A percentile compares a stretch with the other conserved stretches of the same genome.
phyloP scores from a whole-genome alignment of 306 rosid genomes.

The Astragalus glycyphyllos region DNA sequence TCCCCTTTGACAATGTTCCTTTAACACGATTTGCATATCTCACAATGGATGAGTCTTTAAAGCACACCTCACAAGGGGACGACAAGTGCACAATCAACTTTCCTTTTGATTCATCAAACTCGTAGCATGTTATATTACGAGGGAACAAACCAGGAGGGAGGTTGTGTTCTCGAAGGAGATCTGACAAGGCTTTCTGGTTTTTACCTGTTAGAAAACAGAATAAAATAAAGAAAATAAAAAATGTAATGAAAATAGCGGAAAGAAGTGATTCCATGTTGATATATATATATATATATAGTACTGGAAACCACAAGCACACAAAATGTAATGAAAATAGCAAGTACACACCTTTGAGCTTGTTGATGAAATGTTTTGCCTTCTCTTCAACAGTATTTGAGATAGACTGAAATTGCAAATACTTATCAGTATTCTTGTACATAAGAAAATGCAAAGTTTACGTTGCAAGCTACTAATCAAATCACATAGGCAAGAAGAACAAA shows the following conservation, averaged over 20 bases:
- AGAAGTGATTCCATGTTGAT: too few relatives aligned
- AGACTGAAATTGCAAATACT: slow-evolving; percentile 56
- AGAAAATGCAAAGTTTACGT: not conserved
- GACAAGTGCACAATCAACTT: slow-evolving; percentile 57
- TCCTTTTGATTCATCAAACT: slow-evolving; percentile 57
- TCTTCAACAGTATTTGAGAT: slow-evolving; percentile 79
- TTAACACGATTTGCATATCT: slow-evolving; percentile 57
- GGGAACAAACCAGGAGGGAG: slow-evolving; percentile 53
- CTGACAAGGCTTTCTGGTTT: slow-evolving; percentile 43
- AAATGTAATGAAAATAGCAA: not conserved
- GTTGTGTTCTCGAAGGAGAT: slow-evolving; percentile 50
- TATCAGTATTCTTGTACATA: slow-evolving; percentile 2
- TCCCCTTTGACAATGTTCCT: slow-evolving; percentile 57
- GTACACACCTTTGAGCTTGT: slow-evolving; percentile 85
- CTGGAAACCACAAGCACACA: not conserved
- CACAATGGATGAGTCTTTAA: slow-evolving; percentile 68
- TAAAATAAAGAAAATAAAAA: not conserved
- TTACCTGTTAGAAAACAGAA: slow-evolving; percentile 37
- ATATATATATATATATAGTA: too few relatives aligned
- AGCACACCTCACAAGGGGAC: slow-evolving; percentile 61
- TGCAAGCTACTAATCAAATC: not conserved
- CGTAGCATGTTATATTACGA: slow-evolving; percentile 52
- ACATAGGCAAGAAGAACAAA: too few relatives aligned
- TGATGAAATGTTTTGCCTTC: slow-evolving; percentile 82
- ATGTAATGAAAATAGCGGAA: too few relatives aligned